Percentiles rank a stretch among this genome's conserved stretches.
These are phyloP conservation scores for Chlamydomonas incerta DNA, from an alignment of 139 green algal species.

Conservation along the genomic window DNA sequence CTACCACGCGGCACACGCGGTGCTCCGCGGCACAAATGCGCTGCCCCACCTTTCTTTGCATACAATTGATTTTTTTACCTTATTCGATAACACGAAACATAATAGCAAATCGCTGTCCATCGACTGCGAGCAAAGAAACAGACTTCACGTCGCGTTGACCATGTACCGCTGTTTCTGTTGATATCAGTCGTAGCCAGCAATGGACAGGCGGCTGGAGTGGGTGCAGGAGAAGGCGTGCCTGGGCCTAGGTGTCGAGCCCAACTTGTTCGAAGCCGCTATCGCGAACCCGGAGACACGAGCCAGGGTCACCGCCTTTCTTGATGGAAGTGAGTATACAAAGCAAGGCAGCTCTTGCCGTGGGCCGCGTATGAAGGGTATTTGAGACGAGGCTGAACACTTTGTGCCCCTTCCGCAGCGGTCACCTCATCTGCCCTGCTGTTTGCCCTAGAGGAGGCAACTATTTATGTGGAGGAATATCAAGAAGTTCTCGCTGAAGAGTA, in stretches of 20 bases:
- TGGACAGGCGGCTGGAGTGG: conserved; percentile 51
- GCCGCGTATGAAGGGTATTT: background rate
- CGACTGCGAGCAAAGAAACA: too few relatives aligned
- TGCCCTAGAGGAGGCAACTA: conserved; percentile 48
- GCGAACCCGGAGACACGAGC: conserved; percentile 5
- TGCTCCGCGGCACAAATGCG: too few relatives aligned
- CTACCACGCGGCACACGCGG: too few relatives aligned
- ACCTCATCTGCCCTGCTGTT: conserved; percentile 49
- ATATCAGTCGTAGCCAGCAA: background rate
- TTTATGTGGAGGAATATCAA: conserved; percentile 56
- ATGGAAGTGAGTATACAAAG: conserved; percentile 46
- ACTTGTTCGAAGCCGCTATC: conserved; percentile 47
- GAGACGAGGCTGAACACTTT: too few relatives aligned
- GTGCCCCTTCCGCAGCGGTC: background rate
- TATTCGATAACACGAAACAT: too few relatives aligned
- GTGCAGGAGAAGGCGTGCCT: conserved; percentile 49
- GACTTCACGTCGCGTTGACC: too few relatives aligned
- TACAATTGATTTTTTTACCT: too few relatives aligned
- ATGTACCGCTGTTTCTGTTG: background rate
- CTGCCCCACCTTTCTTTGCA: too few relatives aligned
- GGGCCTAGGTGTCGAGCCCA: conserved; percentile 34
- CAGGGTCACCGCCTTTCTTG: conserved; percentile 48
- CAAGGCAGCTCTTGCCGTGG: background rate
- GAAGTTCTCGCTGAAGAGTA: conserved; percentile 47
- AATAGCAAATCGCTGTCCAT: too few relatives aligned